Percentiles rank a stretch among this genome's conserved stretches.
phyloP scores from a whole-genome alignment of 2,329 filamentous ascomycete genomes.

The Dissoconium aciculare region DNA sequence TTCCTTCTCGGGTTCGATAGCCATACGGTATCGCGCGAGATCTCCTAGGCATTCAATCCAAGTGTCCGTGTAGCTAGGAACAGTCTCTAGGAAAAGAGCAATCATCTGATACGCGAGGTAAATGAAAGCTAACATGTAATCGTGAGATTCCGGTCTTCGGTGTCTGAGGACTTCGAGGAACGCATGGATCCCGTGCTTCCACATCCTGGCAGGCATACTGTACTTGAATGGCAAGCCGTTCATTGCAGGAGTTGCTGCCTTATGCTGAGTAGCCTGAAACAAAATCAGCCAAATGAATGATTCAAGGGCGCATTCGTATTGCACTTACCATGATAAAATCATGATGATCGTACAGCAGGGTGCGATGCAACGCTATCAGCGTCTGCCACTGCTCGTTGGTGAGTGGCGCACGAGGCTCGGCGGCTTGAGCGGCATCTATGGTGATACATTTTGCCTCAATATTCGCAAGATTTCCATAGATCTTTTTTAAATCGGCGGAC shows the following conservation, averaged over 20 bases:
- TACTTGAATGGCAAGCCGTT: constrained; percentile 62
- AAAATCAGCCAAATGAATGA: background rate
- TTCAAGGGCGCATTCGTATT: background rate
- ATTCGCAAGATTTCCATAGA: constrained; percentile 71
- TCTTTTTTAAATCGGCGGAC: constrained; percentile 65
- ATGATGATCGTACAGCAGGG: constrained; percentile 35
- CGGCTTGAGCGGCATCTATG: constrained; percentile 50
- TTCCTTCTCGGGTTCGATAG: constrained; percentile 70
- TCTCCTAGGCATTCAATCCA: constrained; percentile 93
- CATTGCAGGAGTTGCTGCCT: constrained; percentile 54
- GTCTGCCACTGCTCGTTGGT: constrained; percentile 68
- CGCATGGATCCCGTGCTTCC: constrained; percentile 68
- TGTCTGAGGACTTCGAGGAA: constrained; percentile 42
- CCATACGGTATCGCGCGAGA: constrained; percentile 73
- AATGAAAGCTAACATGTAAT: constrained; percentile 85
- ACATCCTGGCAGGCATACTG: constrained; percentile 85
- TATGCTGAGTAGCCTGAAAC: constrained; percentile 58
- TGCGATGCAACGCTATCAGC: constrained; percentile 66
- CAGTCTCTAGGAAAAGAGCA: constrained; percentile 71
- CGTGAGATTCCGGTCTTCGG: constrained; percentile 58
- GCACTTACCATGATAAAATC: constrained; percentile 43
- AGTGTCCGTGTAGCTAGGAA: constrained; percentile 66
- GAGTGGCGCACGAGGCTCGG: constrained; percentile 37
- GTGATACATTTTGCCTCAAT: constrained; percentile 81
- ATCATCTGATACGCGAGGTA: constrained; percentile 85